Evolutionary conservation across 2,329 filamentous ascomycete genomes (phyloP), one percentile per base, ranked within the genome.

Genomic region (Aspergillus costaricaensis): DNA sequence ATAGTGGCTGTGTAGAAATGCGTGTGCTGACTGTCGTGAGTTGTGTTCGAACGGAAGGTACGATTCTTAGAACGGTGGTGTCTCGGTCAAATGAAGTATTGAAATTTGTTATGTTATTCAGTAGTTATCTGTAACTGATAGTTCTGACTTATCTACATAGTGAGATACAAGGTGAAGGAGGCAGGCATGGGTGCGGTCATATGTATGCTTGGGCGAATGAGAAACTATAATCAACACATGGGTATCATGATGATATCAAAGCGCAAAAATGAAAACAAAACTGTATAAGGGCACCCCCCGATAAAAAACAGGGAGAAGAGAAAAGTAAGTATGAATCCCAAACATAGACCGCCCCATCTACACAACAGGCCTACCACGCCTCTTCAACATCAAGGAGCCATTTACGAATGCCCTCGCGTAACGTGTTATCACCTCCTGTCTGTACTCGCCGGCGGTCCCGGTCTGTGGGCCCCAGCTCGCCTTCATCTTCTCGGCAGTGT

Each of bases 361-460:
- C 59, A 49, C 25, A 32, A 52, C 27, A 32, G 36, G n/a, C 61
- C 65, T 66, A 78, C 70, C 75, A 77, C 55, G 74, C 70, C 62
- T 80, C 78, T 66, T 83, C 81, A 14, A 81, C 79, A 61, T 81
- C 78, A 39, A 78, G 73, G 61, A 86, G 76, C 84, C 84, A 86
- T 65, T 79, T 81, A 50, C 83, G 78, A 41, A 86, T 81, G 7
- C 84, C 84, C 67, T 86, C 83, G 61, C 83, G 80, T 53, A 86
- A 64, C 8, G 81, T 82, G 62, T 83, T 85, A 56, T 85, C 81
- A 4, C 73, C 67, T 61, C 70, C 67, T 47, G 72, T 65, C 63
- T 72, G 59, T 10, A 69, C 66, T 47, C 73, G 71, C 59, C 70
- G 74, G 50, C 73, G 69, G 48, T 76, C 72, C 52, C 74, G 68